A percentile compares a stretch with the other conserved stretches of the same genome.
These are phyloP conservation scores for Aristolochia contorta DNA, from an alignment of 164 flowering plant genomes.

Conservation along the genomic window DNA sequence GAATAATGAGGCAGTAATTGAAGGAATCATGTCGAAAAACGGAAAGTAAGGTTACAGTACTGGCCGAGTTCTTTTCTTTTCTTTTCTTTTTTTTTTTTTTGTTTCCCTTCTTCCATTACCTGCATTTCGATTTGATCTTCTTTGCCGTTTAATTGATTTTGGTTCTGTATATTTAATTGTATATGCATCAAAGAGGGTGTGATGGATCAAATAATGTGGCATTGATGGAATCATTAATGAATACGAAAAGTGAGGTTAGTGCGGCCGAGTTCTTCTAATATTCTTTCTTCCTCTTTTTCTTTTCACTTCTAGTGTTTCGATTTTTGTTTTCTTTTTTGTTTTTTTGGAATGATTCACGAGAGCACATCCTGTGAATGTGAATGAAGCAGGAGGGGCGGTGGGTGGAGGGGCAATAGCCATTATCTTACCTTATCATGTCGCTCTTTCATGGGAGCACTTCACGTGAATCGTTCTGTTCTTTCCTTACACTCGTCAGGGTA, in stretches of 20 bases:
- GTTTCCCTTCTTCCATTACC: background rate
- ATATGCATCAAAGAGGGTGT: background rate
- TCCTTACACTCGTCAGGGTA: too few relatives aligned
- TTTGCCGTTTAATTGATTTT: background rate
- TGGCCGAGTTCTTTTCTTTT: background rate
- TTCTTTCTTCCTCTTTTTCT: background rate
- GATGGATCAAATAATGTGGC: too few relatives aligned
- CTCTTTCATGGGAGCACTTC: too few relatives aligned
- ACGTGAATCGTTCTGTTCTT: too few relatives aligned
- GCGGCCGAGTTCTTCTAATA: background rate
- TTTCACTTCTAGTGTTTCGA: background rate
- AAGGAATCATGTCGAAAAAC: background rate
- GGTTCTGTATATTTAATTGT: background rate
- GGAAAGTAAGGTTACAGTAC: background rate
- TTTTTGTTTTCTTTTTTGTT: background rate
- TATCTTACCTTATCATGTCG: too few relatives aligned
- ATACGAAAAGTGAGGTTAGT: too few relatives aligned
- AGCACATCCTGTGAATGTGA: too few relatives aligned
- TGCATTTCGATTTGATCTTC: background rate
- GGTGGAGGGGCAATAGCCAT: too few relatives aligned
- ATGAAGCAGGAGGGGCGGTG: too few relatives aligned
- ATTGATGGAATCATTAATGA: too few relatives aligned
- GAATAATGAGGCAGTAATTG: constrained; percentile 1
- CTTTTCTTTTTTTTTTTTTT: background rate
- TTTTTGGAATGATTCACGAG: background rate